Evolutionary conservation across 1,284 basidiomycete species (phyloP).

Genomic region (Ceratobasidium sp.): DNA sequence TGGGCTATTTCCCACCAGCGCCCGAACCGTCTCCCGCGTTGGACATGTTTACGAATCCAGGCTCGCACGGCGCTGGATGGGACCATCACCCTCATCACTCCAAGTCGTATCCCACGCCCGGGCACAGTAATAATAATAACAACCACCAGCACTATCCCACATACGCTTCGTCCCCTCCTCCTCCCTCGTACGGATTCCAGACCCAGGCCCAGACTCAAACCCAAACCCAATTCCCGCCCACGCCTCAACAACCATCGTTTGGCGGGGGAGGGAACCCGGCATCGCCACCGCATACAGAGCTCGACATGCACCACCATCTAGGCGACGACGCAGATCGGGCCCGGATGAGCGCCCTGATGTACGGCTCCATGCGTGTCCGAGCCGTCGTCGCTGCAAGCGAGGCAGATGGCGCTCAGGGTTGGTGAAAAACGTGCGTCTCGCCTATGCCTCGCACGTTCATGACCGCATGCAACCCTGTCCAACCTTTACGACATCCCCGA

Average conservation of each 20-base stretch:
- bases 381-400: conserved; percentile 35
- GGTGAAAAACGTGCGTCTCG: conserved; percentile 15
- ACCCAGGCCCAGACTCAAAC: too few relatives aligned
- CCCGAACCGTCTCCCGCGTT: conserved; percentile 23
- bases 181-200: conserved; percentile 13
- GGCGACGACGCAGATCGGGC: conserved; percentile 35
- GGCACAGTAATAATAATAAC: not conserved
- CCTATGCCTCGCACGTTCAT: not conserved
- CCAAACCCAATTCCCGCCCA: conserved; percentile 21
- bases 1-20: conserved; percentile 31
- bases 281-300: conserved; percentile 8
- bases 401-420: conserved; percentile 29
- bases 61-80: not conserved
- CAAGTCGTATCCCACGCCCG: conserved; percentile 17
- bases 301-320: conserved; percentile 6
- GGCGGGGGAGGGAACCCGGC: not conserved
- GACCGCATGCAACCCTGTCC: not conserved
- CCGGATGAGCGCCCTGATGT: conserved; percentile 43
- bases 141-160: not conserved
- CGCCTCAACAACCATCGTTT: conserved; percentile 1
- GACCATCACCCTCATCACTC: not conserved
- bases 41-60: not conserved
- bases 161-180: not conserved
- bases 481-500: not conserved
- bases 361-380: conserved; percentile 37